Evolutionary conservation across 768 basidiomycete genomes (phyloP).

Genomic region (Lanmaoa pseudosensibilis): DNA sequence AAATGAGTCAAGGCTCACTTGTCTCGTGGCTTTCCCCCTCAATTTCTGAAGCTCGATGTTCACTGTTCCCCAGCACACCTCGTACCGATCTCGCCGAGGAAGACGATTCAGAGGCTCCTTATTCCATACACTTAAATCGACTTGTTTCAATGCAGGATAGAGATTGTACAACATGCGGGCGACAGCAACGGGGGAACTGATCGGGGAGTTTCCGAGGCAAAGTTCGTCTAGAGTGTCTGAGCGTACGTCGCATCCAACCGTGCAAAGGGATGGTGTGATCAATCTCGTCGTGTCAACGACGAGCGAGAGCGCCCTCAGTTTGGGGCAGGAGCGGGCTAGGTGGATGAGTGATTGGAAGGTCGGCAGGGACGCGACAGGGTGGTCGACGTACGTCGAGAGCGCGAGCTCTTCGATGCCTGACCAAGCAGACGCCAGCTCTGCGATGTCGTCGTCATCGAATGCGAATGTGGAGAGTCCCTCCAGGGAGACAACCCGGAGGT

Average conservation of each 20-base stretch:
- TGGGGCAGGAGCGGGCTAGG: constrained; percentile 14
- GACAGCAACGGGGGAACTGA: constrained; percentile 10
- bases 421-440: constrained; percentile 19
- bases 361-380: constrained; percentile 16
- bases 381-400: constrained; percentile 18
- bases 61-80: constrained; percentile 19
- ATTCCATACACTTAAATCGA: constrained; percentile 22
- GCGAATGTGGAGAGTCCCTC: constrained; percentile 17
- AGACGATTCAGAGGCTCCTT: constrained; percentile 13
- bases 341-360: constrained; percentile 18
- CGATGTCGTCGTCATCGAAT: constrained; percentile 18
- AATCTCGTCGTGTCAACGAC: constrained; percentile 23
- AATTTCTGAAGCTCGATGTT: constrained; percentile 12
- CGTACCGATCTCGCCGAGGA: constrained; percentile 9
- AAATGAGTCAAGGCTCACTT: not conserved
- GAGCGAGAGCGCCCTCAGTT: constrained; percentile 19
- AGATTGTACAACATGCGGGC: constrained; percentile 11
- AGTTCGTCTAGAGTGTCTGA: constrained; percentile 11
- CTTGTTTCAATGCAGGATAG: constrained; percentile 20
- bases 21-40: not conserved
- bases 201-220: constrained; percentile 23
- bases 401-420: constrained; percentile 22
- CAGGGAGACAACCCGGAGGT: constrained; percentile 15
- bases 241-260: not conserved
- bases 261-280: not conserved